These are phyloP conservation scores for Peronosclerospora sorghi DNA, from an alignment of 352 stramenopile genomes.

Conservation along the genomic window DNA sequence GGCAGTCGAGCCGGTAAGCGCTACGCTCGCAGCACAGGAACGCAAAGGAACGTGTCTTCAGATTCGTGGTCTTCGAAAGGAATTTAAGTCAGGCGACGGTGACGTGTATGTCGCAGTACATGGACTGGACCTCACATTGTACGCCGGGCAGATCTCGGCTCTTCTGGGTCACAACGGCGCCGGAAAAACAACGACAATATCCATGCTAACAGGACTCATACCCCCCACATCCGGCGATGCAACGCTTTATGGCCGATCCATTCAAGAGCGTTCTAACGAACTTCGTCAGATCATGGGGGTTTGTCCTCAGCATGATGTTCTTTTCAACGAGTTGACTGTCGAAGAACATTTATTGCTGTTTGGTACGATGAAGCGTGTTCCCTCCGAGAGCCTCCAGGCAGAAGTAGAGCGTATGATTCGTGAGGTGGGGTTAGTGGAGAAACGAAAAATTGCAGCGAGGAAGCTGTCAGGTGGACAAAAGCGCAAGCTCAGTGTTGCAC, in stretches of 20 bases:
- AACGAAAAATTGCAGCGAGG: constrained; percentile 46
- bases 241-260: constrained; percentile 55
- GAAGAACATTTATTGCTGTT: constrained; percentile 92
- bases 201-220: constrained; percentile 88
- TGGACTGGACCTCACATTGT: constrained; percentile 81
- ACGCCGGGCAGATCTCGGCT: constrained; percentile 88
- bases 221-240: constrained; percentile 51
- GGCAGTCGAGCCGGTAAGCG: constrained; percentile 33
- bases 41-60: constrained; percentile 32
- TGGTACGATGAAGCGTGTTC: constrained; percentile 83
- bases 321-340: constrained; percentile 92
- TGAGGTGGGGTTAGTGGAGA: constrained; percentile 87
- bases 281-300: constrained; percentile 91
- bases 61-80: constrained; percentile 36
- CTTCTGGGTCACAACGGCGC: constrained; percentile 81
- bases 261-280: constrained; percentile 66
- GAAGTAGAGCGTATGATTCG: constrained; percentile 37
- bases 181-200: constrained; percentile 89
- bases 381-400: constrained; percentile 31
- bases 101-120: constrained; percentile 76
- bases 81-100: constrained; percentile 50
- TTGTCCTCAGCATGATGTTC: constrained; percentile 94
- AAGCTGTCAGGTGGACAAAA: constrained; percentile 90
- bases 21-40: constrained; percentile 30
- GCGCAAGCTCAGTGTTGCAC: constrained; percentile 90